These are phyloP conservation scores for Cyberlindnera euphorbiiphila DNA, from an alignment of 805 yeast genomes.

Conservation along the genomic window DNA sequence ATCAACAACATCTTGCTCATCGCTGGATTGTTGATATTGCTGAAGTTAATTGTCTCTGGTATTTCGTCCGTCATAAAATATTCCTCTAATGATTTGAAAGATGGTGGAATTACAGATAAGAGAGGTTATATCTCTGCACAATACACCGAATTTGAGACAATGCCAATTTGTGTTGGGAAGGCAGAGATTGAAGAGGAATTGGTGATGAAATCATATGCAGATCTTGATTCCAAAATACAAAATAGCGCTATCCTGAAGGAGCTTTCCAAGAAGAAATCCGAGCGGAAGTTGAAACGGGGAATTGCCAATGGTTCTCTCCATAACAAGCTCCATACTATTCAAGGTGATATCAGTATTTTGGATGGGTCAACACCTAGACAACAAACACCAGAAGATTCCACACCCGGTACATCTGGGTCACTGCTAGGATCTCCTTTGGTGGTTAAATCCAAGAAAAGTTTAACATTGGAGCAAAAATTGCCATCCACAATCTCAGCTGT, in stretches of 20 bases:
- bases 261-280: conserved; percentile 3
- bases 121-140: no score
- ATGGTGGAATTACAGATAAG: no score
- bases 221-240: conserved; percentile 1
- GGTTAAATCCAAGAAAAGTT: not conserved
- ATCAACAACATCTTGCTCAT: conserved; percentile 4
- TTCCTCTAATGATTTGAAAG: not conserved
- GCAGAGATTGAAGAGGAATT: conserved; percentile 15
- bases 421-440: conserved; percentile 2
- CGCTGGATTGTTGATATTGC: conserved; percentile 1
- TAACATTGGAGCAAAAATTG: no score
- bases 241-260: conserved; percentile 6
- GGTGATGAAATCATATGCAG: conserved; percentile 7
- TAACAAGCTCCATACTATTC: not conserved
- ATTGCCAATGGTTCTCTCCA: not conserved
- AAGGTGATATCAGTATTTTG: conserved; percentile 1
- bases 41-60: conserved; percentile 5
- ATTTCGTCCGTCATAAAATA: not conserved
- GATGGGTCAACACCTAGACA: conserved; percentile 17
- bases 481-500: no score
- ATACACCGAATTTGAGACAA: conserved; percentile 15
- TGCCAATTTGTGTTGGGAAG: conserved; percentile 14
- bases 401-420: conserved; percentile 1
- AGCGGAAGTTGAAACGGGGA: not conserved
- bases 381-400: conserved; percentile 3